These are phyloP conservation scores for Toxicodendron radicans DNA, from an alignment of 345 rosid genomes.

Conservation along the genomic window DNA sequence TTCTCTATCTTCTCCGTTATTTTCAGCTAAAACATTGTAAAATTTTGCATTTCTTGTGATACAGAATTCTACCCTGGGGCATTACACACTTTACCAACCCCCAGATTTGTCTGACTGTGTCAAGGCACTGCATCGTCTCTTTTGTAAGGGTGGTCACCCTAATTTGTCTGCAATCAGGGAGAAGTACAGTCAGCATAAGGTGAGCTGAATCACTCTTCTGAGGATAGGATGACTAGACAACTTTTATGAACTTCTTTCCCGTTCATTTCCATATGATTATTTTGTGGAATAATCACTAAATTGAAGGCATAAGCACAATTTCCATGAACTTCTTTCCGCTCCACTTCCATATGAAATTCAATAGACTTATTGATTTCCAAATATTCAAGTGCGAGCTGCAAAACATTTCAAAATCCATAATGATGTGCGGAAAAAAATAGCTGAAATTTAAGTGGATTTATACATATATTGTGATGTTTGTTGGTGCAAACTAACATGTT, in stretches of 20 bases:
- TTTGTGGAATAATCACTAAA: neutral
- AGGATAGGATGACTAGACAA: neutral
- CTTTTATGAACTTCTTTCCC: no score
- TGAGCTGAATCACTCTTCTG: neutral
- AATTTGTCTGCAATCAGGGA: slow-evolving; percentile 33
- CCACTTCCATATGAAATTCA: neutral
- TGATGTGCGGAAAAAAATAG: neutral
- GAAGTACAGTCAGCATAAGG: slow-evolving; percentile 38
- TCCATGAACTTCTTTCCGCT: neutral
- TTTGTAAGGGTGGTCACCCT: slow-evolving; percentile 13
- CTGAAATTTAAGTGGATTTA: neutral
- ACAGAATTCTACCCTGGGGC: slow-evolving; percentile 26
- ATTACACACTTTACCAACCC: slow-evolving; percentile 32
- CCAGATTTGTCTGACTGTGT: slow-evolving; percentile 30
- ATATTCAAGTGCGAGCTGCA: neutral
- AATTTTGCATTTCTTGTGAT: neutral
- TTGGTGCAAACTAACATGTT: neutral
- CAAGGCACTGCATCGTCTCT: slow-evolving; percentile 28
- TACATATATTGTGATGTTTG: neutral
- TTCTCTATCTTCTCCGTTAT: neutral
- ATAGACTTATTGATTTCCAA: neutral
- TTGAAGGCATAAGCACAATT: neutral
- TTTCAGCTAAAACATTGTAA: neutral
- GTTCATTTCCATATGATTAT: no score
- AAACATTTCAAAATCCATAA: neutral